A percentile compares a stretch with the other conserved stretches of the same genome.
Evolutionary conservation across 163 green algal species (phyloP).

Genomic region (Scenedesmus sp.): DNA sequence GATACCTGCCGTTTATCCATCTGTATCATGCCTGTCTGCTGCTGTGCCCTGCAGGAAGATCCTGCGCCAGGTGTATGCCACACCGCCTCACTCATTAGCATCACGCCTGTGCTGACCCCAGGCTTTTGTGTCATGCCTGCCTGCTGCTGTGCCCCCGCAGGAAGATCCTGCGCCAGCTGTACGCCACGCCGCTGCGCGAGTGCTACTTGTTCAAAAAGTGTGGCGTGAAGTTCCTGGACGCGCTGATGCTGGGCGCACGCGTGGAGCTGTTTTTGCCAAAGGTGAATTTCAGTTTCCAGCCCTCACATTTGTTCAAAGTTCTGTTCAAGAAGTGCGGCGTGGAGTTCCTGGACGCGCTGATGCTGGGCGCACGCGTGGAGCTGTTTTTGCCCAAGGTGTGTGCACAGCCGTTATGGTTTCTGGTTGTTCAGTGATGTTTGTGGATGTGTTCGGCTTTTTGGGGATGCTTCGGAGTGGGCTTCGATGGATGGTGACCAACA

Average conservation of each 20-base stretch:
- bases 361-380: constrained; percentile 53
- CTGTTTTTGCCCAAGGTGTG: constrained; percentile 47
- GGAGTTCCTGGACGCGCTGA: constrained; percentile 55
- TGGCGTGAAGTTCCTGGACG: constrained; percentile 59
- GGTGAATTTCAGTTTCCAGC: constrained; percentile 1
- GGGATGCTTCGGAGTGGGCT: no score
- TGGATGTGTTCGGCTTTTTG: no score
- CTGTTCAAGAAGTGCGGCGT: not conserved
- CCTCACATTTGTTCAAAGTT: no score
- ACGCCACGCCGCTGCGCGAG: constrained; percentile 35
- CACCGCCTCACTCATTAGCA: not conserved
- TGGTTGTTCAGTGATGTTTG: not conserved
- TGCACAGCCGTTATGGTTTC: not conserved
- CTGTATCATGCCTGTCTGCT: not conserved
- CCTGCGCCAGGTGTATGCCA: constrained; percentile 56
- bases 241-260: constrained; percentile 56
- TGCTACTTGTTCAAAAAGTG: constrained; percentile 55
- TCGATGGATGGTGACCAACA: no score
- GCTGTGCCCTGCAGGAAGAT: constrained; percentile 34
- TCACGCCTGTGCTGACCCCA: not conserved
- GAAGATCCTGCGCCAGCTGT: constrained; percentile 59
- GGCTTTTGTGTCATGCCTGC: not conserved
- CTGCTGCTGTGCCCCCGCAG: not conserved
- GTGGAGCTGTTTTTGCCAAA: constrained; percentile 63
- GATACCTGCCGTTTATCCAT: not conserved